Evolutionary conservation across 2,329 filamentous ascomycete species (phyloP).

Genomic region (Xylaria sp.): DNA sequence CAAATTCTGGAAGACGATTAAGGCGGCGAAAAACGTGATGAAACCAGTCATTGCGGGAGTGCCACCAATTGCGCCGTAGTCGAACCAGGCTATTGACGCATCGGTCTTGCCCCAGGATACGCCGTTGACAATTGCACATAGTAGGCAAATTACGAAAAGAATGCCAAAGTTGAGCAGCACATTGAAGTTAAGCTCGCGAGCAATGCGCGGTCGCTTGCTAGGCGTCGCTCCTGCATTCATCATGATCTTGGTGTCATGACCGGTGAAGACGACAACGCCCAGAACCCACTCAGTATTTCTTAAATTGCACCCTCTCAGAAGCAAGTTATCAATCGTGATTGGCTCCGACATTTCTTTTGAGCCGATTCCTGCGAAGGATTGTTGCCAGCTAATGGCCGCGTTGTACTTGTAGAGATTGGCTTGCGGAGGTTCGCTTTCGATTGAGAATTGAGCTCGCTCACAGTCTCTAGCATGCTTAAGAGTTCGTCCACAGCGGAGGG

Average conservation of each 20-base stretch:
- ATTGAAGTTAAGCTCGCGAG: conserved; percentile 95
- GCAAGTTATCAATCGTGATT: conserved; percentile 92
- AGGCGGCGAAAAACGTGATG: conserved; percentile 94
- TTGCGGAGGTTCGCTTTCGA: conserved; percentile 92
- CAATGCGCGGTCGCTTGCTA: conserved; percentile 90
- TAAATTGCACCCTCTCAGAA: conserved; percentile 91
- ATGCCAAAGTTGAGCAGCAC: conserved; percentile 97
- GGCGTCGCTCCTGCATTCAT: conserved; percentile 96
- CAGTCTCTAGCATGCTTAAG: conserved; percentile 93
- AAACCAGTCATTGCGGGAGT: conserved; percentile 84
- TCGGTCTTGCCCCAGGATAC: conserved; percentile 80
- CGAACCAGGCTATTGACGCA: conserved; percentile 83
- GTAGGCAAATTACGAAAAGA: conserved; percentile 87
- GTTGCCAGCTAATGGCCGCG: conserved; percentile 87
- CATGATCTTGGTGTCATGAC: conserved; percentile 98
- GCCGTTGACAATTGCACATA: conserved; percentile 87
- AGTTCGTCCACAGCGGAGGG: conserved; percentile 83
- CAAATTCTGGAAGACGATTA: conserved; percentile 98
- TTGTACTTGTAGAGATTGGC: conserved; percentile 97
- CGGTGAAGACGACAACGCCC: conserved; percentile 92
- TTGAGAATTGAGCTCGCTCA: conserved; percentile 84
- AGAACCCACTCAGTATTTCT: conserved; percentile 97
- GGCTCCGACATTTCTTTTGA: conserved; percentile 88
- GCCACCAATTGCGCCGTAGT: conserved; percentile 84
- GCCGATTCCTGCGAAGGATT: conserved; percentile 72